Percentiles rank a stretch among this genome's conserved stretches.
phyloP scores from a whole-genome alignment of 2,329 filamentous ascomycete species.

The Fusarium sp. region DNA sequence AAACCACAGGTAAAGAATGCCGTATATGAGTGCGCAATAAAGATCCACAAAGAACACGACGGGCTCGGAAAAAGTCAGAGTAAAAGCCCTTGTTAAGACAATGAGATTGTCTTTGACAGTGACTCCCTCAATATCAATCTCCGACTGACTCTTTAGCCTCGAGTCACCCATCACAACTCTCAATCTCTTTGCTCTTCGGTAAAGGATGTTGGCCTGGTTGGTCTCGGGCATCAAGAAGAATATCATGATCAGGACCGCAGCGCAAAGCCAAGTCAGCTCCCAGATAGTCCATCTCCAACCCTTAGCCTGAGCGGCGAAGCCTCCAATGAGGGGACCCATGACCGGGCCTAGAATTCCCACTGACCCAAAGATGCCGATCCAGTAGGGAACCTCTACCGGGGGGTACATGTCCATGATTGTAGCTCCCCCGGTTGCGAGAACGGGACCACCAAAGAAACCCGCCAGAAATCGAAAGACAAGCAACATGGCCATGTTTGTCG shows the following conservation, averaged over 20 bases:
- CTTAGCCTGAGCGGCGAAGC: constrained; percentile 16
- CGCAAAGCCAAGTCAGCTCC: constrained; percentile 39
- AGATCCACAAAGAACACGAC: constrained; percentile 56
- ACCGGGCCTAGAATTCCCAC: constrained; percentile 7
- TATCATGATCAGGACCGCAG: constrained; percentile 26
- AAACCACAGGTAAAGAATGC: constrained; percentile 55
- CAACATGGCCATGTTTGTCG: constrained; percentile 28
- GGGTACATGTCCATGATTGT: constrained; percentile 20
- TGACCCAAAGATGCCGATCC: constrained; percentile 14
- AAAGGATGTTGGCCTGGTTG: constrained; percentile 37
- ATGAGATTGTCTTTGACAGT: constrained; percentile 23
- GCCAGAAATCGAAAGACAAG: constrained; percentile 35
- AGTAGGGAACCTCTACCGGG: constrained; percentile 4
- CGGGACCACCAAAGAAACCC: constrained; percentile 31
- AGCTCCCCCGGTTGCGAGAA: constrained; percentile 19
- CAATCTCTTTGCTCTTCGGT: constrained; percentile 30
- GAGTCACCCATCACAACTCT: constrained; percentile 23
- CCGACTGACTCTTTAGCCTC: constrained; percentile 1
- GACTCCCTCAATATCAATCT: constrained; percentile 21
- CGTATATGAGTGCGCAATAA: constrained; percentile 58
- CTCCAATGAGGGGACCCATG: constrained; percentile 16
- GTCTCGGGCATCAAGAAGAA: constrained; percentile 45
- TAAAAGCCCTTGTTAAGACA: constrained; percentile 54
- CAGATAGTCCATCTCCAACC: constrained; percentile 43
- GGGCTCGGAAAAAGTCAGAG: constrained; percentile 54